Conservation (phyloP, 2,329 filamentous ascomycete species). For the Exophiala lecanii-corni region DNA sequence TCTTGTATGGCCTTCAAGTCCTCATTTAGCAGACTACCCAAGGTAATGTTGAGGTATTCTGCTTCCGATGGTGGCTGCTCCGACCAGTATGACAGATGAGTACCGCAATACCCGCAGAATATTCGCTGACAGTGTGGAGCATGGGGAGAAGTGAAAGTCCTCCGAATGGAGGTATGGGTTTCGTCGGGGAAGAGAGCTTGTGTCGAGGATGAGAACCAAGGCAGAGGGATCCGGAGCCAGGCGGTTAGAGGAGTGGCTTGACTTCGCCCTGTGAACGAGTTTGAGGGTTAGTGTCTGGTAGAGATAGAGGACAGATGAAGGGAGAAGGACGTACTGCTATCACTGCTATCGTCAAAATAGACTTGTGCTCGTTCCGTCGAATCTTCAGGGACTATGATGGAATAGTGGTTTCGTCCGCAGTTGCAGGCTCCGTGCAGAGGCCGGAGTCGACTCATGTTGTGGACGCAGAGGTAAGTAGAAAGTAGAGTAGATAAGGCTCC, state of each 20-base stretch:
- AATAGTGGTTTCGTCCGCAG: slow-evolving; percentile 81
- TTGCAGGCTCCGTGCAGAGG: slow-evolving; percentile 70
- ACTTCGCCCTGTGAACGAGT: slow-evolving; percentile 47
- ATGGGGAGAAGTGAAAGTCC: slow-evolving; percentile 59
- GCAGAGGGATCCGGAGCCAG: slow-evolving; percentile 76
- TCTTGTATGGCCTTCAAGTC: slow-evolving; percentile 71
- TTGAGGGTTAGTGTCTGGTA: not conserved
- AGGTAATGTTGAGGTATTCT: slow-evolving; percentile 72
- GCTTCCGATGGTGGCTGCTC: slow-evolving; percentile 67
- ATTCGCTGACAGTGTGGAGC: slow-evolving; percentile 61
- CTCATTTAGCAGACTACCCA: slow-evolving; percentile 69
- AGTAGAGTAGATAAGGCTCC: too few relatives aligned
- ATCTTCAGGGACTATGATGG: slow-evolving; percentile 62
- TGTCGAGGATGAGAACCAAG: slow-evolving; percentile 74
- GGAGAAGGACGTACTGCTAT: slow-evolving; percentile 60
- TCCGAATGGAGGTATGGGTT: slow-evolving; percentile 60
- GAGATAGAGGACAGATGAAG: not conserved
- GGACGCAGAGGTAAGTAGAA: too few relatives aligned
- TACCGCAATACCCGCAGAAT: slow-evolving; percentile 91
- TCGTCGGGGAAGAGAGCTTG: slow-evolving; percentile 76
- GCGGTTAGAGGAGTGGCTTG: slow-evolving; percentile 70
- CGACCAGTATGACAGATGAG: slow-evolving; percentile 77
- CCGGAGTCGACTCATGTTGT: slow-evolving; percentile 16
- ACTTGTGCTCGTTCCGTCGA: slow-evolving; percentile 59
- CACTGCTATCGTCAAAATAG: slow-evolving; percentile 66